Evolutionary conservation across 805 yeast species (phyloP).

Genomic region (Pachysolen tannophilus): DNA sequence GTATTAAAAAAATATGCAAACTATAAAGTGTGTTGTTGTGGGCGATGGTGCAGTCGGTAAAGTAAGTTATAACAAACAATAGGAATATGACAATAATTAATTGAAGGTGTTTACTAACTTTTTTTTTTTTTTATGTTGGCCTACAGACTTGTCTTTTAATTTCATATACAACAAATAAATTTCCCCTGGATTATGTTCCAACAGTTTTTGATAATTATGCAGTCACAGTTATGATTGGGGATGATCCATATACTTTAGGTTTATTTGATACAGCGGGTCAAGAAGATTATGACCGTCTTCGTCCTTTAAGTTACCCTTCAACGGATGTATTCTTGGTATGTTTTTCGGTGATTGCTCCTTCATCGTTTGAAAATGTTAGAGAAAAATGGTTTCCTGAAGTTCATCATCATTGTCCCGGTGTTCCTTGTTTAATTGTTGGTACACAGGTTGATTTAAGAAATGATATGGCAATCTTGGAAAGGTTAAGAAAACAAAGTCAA

Average conservation of each 20-base stretch:
- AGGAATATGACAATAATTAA: too few relatives aligned
- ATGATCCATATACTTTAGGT: conserved; percentile 97
- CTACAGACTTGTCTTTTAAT: conserved; percentile 80
- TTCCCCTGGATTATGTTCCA: conserved; percentile 97
- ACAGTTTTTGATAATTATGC: conserved; percentile 97
- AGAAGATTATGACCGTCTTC: conserved; percentile 95
- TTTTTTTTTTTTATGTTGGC: too few relatives aligned
- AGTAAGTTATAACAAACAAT: conserved; percentile 28
- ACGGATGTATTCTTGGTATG: conserved; percentile 96
- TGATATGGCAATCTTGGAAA: conserved; percentile 84
- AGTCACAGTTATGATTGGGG: conserved; percentile 93
- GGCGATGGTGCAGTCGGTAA: conserved; percentile 99
- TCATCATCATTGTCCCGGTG: conserved; percentile 91
- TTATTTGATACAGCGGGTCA: conserved; percentile 98
- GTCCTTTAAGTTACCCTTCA: conserved; percentile 95
- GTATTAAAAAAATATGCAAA: conserved; percentile 38
- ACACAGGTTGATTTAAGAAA: conserved; percentile 94
- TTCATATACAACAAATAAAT: conserved; percentile 93
- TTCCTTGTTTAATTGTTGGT: conserved; percentile 94
- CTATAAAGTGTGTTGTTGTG: conserved; percentile 92
- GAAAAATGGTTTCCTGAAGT: conserved; percentile 99
- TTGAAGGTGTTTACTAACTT: too few relatives aligned
- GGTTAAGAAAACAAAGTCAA: conserved; percentile 84
- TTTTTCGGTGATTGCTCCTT: conserved; percentile 94
- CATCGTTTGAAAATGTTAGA: conserved; percentile 93